Evolutionary conservation across 2,329 filamentous ascomycete species (phyloP).

Genomic region (Sarocladium strictum): DNA sequence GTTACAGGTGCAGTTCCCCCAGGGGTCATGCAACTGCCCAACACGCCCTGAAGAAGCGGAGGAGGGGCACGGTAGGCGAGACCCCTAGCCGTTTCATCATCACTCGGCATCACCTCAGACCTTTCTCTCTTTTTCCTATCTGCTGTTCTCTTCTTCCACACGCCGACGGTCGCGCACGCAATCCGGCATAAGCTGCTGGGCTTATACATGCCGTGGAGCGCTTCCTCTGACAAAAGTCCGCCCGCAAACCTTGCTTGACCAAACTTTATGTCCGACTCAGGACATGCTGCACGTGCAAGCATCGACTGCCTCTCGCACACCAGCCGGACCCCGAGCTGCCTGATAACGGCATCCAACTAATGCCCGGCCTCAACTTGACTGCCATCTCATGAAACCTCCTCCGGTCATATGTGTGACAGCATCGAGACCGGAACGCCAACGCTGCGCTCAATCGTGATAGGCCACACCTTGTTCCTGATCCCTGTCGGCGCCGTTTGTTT

Average conservation of each 20-base stretch:
- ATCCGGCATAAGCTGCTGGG: no score
- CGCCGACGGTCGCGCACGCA: no score
- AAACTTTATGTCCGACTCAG: no score
- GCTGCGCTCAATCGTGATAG: neutral
- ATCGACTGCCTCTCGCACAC: no score
- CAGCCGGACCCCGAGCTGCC: no score
- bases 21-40: neutral
- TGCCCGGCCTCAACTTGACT: neutral
- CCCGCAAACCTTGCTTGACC: no score
- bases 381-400: conserved; percentile 1
- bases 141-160: no score
- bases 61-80: neutral
- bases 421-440: conserved; percentile 1
- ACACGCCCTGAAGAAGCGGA: neutral
- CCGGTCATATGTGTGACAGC: conserved; percentile 5
- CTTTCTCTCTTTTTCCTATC: neutral
- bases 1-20: neutral
- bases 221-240: no score
- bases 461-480: neutral
- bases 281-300: no score
- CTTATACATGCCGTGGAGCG: no score
- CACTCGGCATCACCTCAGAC: neutral
- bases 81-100: neutral
- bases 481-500: neutral
- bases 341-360: neutral